Conservation (phyloP, 2,329 filamentous ascomycete species). For the Colletotrichum sp. region DNA sequence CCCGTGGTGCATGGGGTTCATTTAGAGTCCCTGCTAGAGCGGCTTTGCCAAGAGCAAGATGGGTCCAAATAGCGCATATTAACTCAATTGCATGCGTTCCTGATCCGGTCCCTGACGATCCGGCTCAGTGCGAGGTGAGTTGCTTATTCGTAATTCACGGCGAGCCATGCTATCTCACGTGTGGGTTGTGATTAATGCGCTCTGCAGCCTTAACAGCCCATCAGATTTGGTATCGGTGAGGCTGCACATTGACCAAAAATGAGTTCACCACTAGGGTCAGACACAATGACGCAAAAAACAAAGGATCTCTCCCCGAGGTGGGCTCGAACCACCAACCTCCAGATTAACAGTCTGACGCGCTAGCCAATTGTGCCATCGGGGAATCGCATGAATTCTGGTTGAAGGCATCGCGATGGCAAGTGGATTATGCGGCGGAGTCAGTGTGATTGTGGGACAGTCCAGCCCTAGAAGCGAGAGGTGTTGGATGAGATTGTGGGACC, state of each 20-base stretch:
- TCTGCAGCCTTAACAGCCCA: not conserved
- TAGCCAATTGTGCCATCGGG: constrained; percentile 23
- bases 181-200: not conserved
- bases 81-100: not conserved
- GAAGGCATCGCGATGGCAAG: not conserved
- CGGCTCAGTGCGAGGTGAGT: not conserved
- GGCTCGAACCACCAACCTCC: constrained; percentile 23
- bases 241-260: not conserved
- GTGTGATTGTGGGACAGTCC: not conserved
- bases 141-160: not conserved
- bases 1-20: not conserved
- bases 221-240: not conserved
- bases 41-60: not conserved
- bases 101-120: not conserved
- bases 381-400: not conserved
- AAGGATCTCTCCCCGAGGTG: not conserved
- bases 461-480: not conserved
- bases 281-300: not conserved
- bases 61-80: not conserved
- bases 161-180: too few species aligned
- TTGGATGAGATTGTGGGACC: not conserved
- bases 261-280: not conserved
- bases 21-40: not conserved
- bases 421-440: not conserved
- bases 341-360: constrained; percentile 23